Conservation (phyloP, 2,329 filamentous ascomycete species). For the Diaporthe eres region DNA sequence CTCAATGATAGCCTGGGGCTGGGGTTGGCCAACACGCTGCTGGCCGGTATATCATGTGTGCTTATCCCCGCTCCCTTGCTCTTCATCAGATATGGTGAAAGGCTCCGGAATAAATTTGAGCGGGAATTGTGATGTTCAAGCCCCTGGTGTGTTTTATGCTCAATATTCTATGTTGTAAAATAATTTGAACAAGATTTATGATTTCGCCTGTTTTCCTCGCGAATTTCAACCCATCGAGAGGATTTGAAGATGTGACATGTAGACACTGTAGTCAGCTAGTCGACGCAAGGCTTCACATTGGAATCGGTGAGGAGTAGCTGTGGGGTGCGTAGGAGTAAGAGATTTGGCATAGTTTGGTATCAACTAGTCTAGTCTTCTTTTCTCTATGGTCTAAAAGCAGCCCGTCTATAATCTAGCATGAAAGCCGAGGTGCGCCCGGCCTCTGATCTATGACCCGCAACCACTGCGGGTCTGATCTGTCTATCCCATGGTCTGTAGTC, state of each 20-base stretch:
- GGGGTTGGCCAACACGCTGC: slow-evolving; percentile 11
- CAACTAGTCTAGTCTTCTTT: slow-evolving; percentile 11
- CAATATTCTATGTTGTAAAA: background rate
- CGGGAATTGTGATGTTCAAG: background rate
- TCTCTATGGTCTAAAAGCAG: slow-evolving; percentile 28
- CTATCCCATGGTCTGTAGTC: background rate
- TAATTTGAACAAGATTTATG: background rate
- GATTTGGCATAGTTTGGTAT: background rate
- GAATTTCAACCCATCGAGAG: background rate
- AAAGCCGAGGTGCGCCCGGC: background rate
- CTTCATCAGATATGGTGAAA: slow-evolving; percentile 20
- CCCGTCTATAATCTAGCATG: slow-evolving; percentile 22
- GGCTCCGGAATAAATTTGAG: background rate
- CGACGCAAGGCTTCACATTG: background rate
- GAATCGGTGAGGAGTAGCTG: no score
- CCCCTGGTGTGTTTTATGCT: no score
- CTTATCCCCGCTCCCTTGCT: slow-evolving; percentile 6
- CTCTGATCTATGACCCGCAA: slow-evolving; percentile 9
- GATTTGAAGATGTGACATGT: no score
- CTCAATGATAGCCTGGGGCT: slow-evolving; percentile 9
- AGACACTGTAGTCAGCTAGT: background rate
- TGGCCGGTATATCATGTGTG: slow-evolving; percentile 7
- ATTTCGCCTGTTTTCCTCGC: background rate
- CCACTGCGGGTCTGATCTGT: slow-evolving; percentile 13
- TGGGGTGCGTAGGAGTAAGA: background rate